These are phyloP conservation scores for Carpinus fangiana DNA, from an alignment of 306 rosid genomes.

Conservation along the genomic window DNA sequence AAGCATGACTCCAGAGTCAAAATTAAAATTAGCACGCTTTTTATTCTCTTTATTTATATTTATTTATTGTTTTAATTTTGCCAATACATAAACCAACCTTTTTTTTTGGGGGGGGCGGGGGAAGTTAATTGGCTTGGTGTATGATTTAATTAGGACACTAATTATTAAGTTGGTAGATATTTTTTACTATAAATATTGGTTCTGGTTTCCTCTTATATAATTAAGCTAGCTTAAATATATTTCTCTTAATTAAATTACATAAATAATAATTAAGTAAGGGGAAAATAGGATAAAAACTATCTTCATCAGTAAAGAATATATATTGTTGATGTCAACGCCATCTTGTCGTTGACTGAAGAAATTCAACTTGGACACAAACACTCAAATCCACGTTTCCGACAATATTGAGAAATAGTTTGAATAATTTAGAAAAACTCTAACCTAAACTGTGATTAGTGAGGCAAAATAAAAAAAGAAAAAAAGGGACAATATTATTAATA, in stretches of 20 bases:
- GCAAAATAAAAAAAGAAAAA: neutral
- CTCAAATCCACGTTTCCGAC: conserved; percentile 2
- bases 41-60: neutral
- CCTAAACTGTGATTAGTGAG: neutral
- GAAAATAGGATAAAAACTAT: conserved; percentile 13
- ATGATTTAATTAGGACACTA: too few species aligned
- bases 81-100: too few species aligned
- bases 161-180: too few species aligned
- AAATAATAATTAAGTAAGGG: neutral
- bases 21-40: neutral
- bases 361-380: conserved; percentile 31
- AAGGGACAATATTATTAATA: neutral
- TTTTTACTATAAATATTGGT: too few species aligned
- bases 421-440: neutral
- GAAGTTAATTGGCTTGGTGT: too few species aligned
- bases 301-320: conserved; percentile 1
- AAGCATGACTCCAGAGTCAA: neutral
- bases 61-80: neutral
- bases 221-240: too few species aligned
- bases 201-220: too few species aligned
- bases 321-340: conserved; percentile 30
- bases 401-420: conserved; percentile 21
- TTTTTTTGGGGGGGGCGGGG: too few species aligned
- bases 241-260: too few species aligned
- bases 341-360: conserved; percentile 36